Conservation (phyloP, 371 early-diverging fungal genomes). For the Haplosporangium sp. region DNA sequence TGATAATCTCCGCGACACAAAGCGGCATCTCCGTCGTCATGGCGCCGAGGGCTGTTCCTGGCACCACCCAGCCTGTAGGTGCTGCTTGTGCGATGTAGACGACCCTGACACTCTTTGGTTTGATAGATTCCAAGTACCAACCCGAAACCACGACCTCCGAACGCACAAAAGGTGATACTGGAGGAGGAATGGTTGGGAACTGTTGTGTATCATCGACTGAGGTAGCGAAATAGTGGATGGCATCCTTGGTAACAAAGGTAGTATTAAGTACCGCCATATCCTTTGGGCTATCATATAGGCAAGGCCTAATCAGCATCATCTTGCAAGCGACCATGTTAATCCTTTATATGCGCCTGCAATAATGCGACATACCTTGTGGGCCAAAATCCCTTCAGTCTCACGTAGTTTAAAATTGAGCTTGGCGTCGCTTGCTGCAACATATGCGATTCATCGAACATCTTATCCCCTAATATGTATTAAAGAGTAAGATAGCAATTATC, state of each 20-base stretch:
- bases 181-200: slow-evolving; percentile 58
- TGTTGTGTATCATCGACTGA: slow-evolving; percentile 59
- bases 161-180: slow-evolving; percentile 58
- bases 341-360: too few species aligned
- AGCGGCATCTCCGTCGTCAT: slow-evolving; percentile 57
- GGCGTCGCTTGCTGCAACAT: slow-evolving; percentile 60
- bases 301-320: too few species aligned
- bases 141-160: slow-evolving; percentile 63
- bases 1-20: slow-evolving; percentile 56
- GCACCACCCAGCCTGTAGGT: slow-evolving; percentile 60
- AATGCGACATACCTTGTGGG: slow-evolving; percentile 57
- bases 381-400: slow-evolving; percentile 67
- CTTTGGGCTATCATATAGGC: slow-evolving; percentile 51
- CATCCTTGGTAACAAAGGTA: slow-evolving; percentile 58
- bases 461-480: slow-evolving; percentile 58
- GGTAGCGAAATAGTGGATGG: slow-evolving; percentile 62
- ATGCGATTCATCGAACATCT: slow-evolving; percentile 60
- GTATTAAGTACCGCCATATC: slow-evolving; percentile 65
- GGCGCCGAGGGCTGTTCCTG: slow-evolving; percentile 57
- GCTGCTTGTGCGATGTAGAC: slow-evolving; percentile 58
- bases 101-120: slow-evolving; percentile 53
- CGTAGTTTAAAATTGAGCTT: slow-evolving; percentile 62
- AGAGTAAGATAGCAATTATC: background rate
- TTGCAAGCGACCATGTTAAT: too few species aligned
- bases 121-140: slow-evolving; percentile 60